phyloP scores from a whole-genome alignment of 1,139 yeast species.

The Dujonia santamariae region DNA sequence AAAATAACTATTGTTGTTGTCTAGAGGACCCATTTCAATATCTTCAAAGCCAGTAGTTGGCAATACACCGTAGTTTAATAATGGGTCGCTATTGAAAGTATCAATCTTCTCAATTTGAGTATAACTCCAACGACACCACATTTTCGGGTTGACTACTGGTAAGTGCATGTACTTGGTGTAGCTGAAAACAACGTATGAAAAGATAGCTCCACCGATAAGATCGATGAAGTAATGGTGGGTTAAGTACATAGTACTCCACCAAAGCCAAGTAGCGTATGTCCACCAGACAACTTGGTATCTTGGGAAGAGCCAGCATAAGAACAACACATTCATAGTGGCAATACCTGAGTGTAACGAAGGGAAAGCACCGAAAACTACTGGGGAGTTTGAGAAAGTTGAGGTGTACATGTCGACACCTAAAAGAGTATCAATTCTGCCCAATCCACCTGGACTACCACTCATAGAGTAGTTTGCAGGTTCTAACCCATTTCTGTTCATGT shows the following conservation, averaged over 20 bases:
- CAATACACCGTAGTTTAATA: slow-evolving; percentile 11
- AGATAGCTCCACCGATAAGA: slow-evolving; percentile 82
- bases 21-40: slow-evolving; percentile 2
- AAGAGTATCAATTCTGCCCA: slow-evolving; percentile 79
- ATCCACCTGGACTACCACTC: slow-evolving; percentile 96
- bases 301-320: slow-evolving; percentile 81
- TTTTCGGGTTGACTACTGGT: slow-evolving; percentile 62
- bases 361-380: slow-evolving; percentile 96
- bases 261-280: slow-evolving; percentile 80
- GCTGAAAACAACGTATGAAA: slow-evolving; percentile 69
- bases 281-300: slow-evolving; percentile 59
- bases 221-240: slow-evolving; percentile 95
- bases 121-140: slow-evolving; percentile 88
- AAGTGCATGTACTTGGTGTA: slow-evolving; percentile 70
- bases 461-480: slow-evolving; percentile 89
- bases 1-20: background rate
- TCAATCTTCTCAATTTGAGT: slow-evolving; percentile 27
- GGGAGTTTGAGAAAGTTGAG: slow-evolving; percentile 81
- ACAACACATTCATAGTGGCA: slow-evolving; percentile 89
- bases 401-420: slow-evolving; percentile 85
- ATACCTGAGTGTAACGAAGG: slow-evolving; percentile 95
- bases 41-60: background rate
- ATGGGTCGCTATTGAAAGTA: slow-evolving; percentile 32
- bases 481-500: slow-evolving; percentile 79
- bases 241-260: slow-evolving; percentile 98